phyloP scores from a whole-genome alignment of 768 basidiomycete genomes.

The Russula brevipes region DNA sequence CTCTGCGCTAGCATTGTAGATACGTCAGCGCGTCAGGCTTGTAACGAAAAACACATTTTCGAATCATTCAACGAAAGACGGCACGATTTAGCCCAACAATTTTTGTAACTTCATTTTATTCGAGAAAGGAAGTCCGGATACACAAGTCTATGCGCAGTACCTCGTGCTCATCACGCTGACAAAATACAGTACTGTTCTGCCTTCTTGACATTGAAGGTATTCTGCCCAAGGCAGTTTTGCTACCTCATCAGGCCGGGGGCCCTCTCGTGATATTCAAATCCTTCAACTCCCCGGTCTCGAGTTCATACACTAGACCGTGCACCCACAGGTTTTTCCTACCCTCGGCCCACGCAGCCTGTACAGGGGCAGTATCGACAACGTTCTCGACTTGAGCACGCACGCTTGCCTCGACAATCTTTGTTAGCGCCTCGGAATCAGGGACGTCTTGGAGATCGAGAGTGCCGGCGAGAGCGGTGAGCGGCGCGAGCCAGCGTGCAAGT shows the following conservation, averaged over 20 bases:
- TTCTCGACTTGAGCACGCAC: slow-evolving; percentile 30
- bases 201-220: background rate
- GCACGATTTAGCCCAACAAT: too few relatives aligned
- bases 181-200: too few relatives aligned
- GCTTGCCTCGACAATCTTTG: slow-evolving; percentile 23
- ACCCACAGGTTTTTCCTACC: slow-evolving; percentile 44
- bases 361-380: slow-evolving; percentile 25
- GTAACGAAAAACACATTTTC: too few relatives aligned
- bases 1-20: too few relatives aligned
- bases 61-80: too few relatives aligned
- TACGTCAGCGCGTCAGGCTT: too few relatives aligned
- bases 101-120: too few relatives aligned
- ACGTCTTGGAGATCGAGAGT: slow-evolving; percentile 41
- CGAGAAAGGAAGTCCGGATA: too few relatives aligned
- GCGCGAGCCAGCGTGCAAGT: slow-evolving; percentile 67
- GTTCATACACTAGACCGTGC: slow-evolving; percentile 46
- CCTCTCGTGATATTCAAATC: slow-evolving; percentile 28
- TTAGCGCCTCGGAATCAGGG: slow-evolving; percentile 34
- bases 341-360: slow-evolving; percentile 30
- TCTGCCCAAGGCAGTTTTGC: background rate
- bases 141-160: too few relatives aligned
- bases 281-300: slow-evolving; percentile 30
- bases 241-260: background rate
- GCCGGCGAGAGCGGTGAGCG: slow-evolving; percentile 52
- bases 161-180: too few relatives aligned